These are phyloP conservation scores for Spatholobus suberectus DNA, from an alignment of 306 rosid genomes.

Conservation along the genomic window DNA sequence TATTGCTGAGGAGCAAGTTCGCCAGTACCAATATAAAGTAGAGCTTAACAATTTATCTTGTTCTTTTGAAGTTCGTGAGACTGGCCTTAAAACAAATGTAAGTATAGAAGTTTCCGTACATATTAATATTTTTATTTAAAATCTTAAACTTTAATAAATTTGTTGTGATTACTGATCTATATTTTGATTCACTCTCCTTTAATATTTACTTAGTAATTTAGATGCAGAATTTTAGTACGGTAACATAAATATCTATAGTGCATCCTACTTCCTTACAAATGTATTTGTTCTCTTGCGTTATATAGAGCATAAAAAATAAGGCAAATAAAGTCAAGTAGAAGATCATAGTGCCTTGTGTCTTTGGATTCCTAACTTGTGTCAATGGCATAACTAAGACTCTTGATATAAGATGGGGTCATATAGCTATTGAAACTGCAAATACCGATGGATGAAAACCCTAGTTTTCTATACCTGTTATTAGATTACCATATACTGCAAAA, in stretches of 20 bases:
- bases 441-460: not conserved
- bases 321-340: constrained; percentile 5
- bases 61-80: constrained; percentile 68
- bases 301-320: not conserved
- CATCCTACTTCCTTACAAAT: not conserved
- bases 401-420: not conserved
- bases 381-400: constrained; percentile 11
- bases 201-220: not conserved
- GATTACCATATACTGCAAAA: constrained; percentile 16
- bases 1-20: constrained; percentile 56
- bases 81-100: constrained; percentile 71
- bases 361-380: constrained; percentile 8
- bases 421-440: constrained; percentile 19
- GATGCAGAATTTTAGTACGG: not conserved
- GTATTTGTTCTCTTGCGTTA: not conserved
- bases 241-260: not conserved
- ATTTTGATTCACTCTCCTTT: not conserved
- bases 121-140: not conserved
- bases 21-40: constrained; percentile 54
- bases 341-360: not conserved
- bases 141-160: not conserved
- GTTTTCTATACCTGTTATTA: not conserved
- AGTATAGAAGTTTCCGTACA: constrained; percentile 44
- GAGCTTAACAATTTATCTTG: constrained; percentile 56
- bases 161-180: not conserved